Percentiles rank a stretch among this genome's conserved stretches.
phyloP scores from a whole-genome alignment of 2,329 filamentous ascomycete species.

The Pseudogymnoascus sp. region DNA sequence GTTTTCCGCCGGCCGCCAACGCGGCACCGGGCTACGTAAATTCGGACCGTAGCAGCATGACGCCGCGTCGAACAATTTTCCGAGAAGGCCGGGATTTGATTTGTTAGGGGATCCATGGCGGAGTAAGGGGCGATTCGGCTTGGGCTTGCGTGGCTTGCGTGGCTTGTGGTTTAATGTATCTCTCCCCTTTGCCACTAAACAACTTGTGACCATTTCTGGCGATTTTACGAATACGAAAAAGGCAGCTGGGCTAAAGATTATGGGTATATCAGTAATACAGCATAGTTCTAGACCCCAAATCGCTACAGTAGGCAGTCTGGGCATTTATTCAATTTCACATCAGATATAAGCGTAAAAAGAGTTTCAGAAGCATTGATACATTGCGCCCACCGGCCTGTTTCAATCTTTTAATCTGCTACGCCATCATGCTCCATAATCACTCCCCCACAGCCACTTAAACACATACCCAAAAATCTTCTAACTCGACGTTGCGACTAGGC shows the following conservation, averaged over 20 bases:
- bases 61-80: background rate
- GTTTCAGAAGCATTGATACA: constrained; percentile 1
- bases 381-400: background rate
- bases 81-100: background rate
- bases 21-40: background rate
- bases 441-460: background rate
- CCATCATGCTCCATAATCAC: constrained; percentile 5
- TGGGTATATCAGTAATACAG: background rate
- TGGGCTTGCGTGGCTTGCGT: background rate
- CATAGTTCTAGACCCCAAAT: background rate
- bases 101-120: background rate
- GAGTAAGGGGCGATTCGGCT: background rate
- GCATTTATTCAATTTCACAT: background rate
- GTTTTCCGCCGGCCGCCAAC: background rate
- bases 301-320: background rate
- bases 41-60: background rate
- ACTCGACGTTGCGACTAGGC: background rate
- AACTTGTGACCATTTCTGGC: background rate
- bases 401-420: background rate
- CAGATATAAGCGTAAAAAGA: background rate
- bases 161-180: background rate
- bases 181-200: background rate
- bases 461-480: background rate
- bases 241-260: background rate
- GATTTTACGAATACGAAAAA: background rate